Conservation (phyloP, 139 green algal species). For the Zygnema cylindricum region DNA sequence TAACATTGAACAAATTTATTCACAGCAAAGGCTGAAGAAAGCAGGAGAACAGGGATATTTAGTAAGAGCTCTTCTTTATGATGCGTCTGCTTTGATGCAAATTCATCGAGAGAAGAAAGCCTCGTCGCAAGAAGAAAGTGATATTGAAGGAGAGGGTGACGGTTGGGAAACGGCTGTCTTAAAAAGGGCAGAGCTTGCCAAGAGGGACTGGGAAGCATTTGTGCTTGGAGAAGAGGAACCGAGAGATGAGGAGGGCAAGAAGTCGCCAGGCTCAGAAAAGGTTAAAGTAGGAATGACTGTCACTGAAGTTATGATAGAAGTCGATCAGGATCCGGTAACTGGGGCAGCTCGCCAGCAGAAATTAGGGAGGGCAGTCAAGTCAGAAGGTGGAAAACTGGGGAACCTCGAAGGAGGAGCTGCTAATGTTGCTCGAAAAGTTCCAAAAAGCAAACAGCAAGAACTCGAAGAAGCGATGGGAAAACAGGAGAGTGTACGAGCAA, state of each 20-base stretch:
- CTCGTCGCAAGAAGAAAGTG: background rate
- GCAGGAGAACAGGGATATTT: slow-evolving; percentile 1
- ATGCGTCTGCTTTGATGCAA: slow-evolving; percentile 30
- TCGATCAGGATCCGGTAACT: background rate
- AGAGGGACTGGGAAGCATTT: slow-evolving; percentile 34
- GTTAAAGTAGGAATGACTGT: background rate
- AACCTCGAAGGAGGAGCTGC: background rate
- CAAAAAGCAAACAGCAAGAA: background rate
- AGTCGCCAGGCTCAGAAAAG: background rate
- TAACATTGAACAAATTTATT: slow-evolving; percentile 30
- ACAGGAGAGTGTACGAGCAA: slow-evolving; percentile 28
- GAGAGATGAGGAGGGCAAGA: background rate
- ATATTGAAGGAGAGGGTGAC: background rate
- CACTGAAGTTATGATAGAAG: background rate
- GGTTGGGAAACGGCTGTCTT: background rate
- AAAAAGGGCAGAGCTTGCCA: slow-evolving; percentile 26
- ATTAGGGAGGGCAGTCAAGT: background rate
- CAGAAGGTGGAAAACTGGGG: background rate
- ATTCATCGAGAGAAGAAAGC: background rate
- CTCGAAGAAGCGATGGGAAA: slow-evolving; percentile 37
- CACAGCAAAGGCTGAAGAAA: background rate
- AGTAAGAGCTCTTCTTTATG: slow-evolving; percentile 29
- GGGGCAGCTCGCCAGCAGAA: background rate
- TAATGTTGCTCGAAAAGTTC: background rate
- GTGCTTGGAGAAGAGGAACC: background rate